Base-by-base conservation (phyloP, 73 alveolate species). In the Paraurostyla sp. region DNA sequence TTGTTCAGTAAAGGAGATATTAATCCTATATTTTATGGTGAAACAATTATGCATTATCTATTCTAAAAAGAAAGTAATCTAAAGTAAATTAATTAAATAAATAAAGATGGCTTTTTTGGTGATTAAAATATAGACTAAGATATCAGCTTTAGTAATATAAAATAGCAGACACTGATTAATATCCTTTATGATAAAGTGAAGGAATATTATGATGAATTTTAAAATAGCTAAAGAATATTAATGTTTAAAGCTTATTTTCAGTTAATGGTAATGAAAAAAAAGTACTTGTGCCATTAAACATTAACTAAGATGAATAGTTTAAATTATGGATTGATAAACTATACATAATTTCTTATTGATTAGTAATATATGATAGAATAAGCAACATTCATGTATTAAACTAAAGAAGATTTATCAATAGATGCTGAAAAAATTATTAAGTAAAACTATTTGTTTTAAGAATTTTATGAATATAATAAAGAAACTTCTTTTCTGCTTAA, bases 161-260 rank as follows among this genome's bases (percentile, higher is more conserved):
- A 65, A 40, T 13, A 13, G 16, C 13, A 65, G 18, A 65, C 82
- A 35, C 4, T 65, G 1, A 38, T 38, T 7, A 32, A 65, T 38
- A 65, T 65, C 13, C 56, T 65, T 2, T 65, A 65, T 40, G 60
- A 65, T 3, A 65, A 65, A 65, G 82, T 65, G 40, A 65, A 38
- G 58, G 35, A 65, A 33, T 65, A 65, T 40, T 16, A 40, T 40
- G 82, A 65, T 35, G 35, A 13, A 18, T 65, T 38, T 22, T 0
- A 3, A 1, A 78, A 78, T 25, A 78, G 59, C 62, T 33, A 32
- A 13, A 50, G 41, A n/a, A 22, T 78, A 2, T 18, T 78, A 45
- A 49, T 78, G 78, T 78, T 78, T 54, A 51, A 78, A 36, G 89
- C 89, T 6, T 78, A 78, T 33, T 78, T 78, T 54, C 62, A 49